Evolutionary conservation across 805 yeast species (phyloP).

Genomic region (Sugiyamaella americana): DNA sequence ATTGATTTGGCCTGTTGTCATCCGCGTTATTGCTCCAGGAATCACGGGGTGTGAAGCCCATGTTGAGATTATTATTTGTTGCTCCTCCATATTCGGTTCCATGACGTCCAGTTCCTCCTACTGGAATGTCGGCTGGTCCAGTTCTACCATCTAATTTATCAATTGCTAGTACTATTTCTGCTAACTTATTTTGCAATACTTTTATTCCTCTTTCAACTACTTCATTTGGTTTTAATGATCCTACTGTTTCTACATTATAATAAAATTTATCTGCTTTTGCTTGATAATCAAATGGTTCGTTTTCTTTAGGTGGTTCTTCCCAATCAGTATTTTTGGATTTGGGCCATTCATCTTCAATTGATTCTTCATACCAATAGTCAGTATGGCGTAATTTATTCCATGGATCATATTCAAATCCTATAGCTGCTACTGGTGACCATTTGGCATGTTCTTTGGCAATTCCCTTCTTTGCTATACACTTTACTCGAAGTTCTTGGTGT

Average conservation of each 20-base stretch:
- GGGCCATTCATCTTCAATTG: conserved; percentile 91
- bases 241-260: conserved; percentile 88
- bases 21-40: too few species aligned
- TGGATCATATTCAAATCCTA: conserved; percentile 98
- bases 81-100: conserved; percentile 1
- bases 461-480: conserved; percentile 96
- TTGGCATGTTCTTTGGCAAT: conserved; percentile 97
- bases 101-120: not conserved
- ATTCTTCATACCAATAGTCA: conserved; percentile 92
- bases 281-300: conserved; percentile 74
- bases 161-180: conserved; percentile 72
- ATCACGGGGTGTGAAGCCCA: not conserved
- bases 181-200: conserved; percentile 83
- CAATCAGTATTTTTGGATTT: conserved; percentile 79
- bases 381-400: conserved; percentile 97
- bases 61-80: not conserved
- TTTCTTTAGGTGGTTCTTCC: conserved; percentile 92
- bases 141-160: conserved; percentile 27
- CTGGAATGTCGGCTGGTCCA: conserved; percentile 1
- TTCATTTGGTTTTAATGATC: conserved; percentile 80
- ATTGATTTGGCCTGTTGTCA: not conserved
- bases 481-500: conserved; percentile 82
- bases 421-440: conserved; percentile 95
- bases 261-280: conserved; percentile 81
- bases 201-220: conserved; percentile 80